phyloP scores from a whole-genome alignment of 371 early-diverging fungal genomes.

The Mortierella sp. region DNA sequence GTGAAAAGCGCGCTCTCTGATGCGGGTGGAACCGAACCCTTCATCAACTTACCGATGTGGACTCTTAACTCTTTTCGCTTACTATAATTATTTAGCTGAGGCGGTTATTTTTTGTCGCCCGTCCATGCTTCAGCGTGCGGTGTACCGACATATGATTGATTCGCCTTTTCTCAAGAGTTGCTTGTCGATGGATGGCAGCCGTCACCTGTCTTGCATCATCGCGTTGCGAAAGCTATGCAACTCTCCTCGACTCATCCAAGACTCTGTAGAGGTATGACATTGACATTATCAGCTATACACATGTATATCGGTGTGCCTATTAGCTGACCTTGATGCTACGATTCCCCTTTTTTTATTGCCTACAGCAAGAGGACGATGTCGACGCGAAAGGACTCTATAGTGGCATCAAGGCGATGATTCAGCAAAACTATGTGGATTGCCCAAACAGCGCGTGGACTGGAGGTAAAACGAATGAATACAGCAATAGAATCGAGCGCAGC shows the following conservation, averaged over 20 bases:
- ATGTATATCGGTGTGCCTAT: neutral
- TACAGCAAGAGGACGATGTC: constrained; percentile 17
- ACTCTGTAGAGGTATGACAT: constrained; percentile 32
- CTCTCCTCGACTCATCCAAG: constrained; percentile 53
- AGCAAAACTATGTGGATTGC: neutral
- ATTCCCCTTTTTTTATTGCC: neutral
- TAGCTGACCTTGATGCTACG: neutral
- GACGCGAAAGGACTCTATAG: constrained; percentile 26
- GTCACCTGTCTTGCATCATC: constrained; percentile 61
- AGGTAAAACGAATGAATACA: neutral
- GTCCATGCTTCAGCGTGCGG: constrained; percentile 53
- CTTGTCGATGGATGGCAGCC: constrained; percentile 38
- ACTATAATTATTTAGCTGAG: constrained; percentile 48
- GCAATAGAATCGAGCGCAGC: neutral
- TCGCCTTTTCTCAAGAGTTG: constrained; percentile 50
- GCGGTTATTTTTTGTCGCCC: constrained; percentile 66
- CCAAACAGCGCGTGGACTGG: constrained; percentile 7
- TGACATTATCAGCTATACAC: no score
- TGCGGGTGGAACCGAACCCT: neutral
- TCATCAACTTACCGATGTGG: neutral
- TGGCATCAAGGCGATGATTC: constrained; percentile 20
- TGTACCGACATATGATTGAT: constrained; percentile 61
- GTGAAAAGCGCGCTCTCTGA: neutral
- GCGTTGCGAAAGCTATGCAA: constrained; percentile 65
- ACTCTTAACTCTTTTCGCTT: neutral